Conservation (phyloP, 352 stramenopile species). For the Phytophthora brassicae region DNA sequence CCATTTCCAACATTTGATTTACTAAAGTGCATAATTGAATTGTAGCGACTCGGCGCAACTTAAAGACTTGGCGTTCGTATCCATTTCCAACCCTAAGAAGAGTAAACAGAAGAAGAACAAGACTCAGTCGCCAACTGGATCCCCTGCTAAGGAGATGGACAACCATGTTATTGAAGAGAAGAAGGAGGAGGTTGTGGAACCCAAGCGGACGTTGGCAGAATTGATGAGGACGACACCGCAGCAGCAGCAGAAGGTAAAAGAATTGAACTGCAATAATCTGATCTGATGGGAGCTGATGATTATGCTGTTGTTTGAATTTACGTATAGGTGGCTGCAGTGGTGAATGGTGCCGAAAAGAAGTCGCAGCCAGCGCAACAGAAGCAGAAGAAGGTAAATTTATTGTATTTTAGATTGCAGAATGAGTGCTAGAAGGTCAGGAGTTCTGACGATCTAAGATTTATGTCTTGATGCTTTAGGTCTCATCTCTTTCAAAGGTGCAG, state of each 20-base stretch:
- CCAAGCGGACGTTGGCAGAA: conserved; percentile 10
- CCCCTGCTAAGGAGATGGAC: conserved; percentile 15
- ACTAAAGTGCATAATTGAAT: conserved; percentile 1
- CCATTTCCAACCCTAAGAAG: conserved; percentile 65
- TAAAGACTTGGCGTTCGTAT: conserved; percentile 76
- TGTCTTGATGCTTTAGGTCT: conserved; percentile 9
- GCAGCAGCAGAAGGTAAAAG: conserved; percentile 24
- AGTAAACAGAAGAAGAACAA: conserved; percentile 50
- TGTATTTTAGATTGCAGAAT: too few species aligned
- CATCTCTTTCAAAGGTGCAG: conserved; percentile 18
- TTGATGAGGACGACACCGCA: conserved; percentile 19
- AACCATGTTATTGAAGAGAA: conserved; percentile 5
- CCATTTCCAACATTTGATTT: conserved; percentile 54
- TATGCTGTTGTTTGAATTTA: neutral
- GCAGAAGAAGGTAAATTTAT: conserved; percentile 32
- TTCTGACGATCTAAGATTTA: conserved; percentile 12
- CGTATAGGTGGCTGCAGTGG: neutral
- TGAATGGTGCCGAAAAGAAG: conserved; percentile 23
- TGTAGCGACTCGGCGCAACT: conserved; percentile 62
- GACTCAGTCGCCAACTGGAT: conserved; percentile 11
- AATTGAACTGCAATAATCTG: too few species aligned
- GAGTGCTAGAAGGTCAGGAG: neutral
- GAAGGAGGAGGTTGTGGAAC: conserved; percentile 5
- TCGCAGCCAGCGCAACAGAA: neutral
- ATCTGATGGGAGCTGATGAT: conserved; percentile 10